Base-by-base conservation (phyloP, 176 grass and related monocot genomes). In the Alloteropsis semialata region DNA sequence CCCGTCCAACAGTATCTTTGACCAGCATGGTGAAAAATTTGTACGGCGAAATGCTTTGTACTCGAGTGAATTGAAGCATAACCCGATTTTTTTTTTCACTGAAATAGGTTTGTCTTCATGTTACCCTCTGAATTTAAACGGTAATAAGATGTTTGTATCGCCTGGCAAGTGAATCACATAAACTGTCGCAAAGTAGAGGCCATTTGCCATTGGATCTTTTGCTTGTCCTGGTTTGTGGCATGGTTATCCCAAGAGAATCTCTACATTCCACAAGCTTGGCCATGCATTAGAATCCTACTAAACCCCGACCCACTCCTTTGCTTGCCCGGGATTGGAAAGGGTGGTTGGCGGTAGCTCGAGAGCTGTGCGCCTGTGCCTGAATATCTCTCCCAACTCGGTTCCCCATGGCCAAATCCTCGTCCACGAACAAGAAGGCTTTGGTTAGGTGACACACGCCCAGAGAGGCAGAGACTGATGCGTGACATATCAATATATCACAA, bases 171-270 rank as follows among this genome's bases (percentile, higher is more conserved):
- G 74, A 59, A 50, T 78, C 41, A 39, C 64, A 45, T 17, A 56
- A 56, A 16, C 3, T 60, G 8, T 50, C 58, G 22, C 50, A 3
- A 61, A 25, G 22, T 25, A 45, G 2, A 36, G 3, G 36, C 39
- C 49, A 81, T 75, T 69, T 76, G 38, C 58, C 27, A 30, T 74
- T 55, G 58, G 77, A 67, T 75, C n/a, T 74, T 57, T 33, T 56
- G 59, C 69, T 75, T 87, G 60, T 87, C 77, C 14, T 32, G 43
- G 49, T 39, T 67, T 33, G 57, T 11, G 51, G 38, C 79, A 51
- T 83, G 84, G 59, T 75, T 83, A 86, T 88, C 73, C 67, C 78
- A 56, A 75, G 85, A 59, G 85, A 88, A 88, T 86, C 78, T 82
- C 18, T 72, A 66, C 62, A 60, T 80, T 81, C 45, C 74, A 56